These are phyloP conservation scores for Eucommia ulmoides DNA, from an alignment of 257 asterid species.

Conservation along the genomic window DNA sequence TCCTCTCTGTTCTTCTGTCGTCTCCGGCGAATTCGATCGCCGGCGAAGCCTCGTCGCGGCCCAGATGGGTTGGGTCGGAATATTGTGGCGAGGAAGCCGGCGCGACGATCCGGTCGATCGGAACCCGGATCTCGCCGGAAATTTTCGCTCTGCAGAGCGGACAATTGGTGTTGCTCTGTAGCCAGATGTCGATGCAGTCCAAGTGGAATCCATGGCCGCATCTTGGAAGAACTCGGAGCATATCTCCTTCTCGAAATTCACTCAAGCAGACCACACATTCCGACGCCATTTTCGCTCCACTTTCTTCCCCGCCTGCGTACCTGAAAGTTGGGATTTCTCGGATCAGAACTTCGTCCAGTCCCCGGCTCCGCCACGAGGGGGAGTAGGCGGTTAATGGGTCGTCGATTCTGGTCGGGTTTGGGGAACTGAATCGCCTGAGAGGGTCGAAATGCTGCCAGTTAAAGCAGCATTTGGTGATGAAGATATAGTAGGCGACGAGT, in stretches of 20 bases:
- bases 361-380: constrained; percentile 44
- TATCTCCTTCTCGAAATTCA: constrained; percentile 54
- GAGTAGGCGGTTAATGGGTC: constrained; percentile 35
- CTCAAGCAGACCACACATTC: constrained; percentile 66
- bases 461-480: constrained; percentile 61
- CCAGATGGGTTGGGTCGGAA: constrained; percentile 23
- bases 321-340: constrained; percentile 60
- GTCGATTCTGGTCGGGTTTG: constrained; percentile 15
- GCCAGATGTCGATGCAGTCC: constrained; percentile 81
- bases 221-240: constrained; percentile 54
- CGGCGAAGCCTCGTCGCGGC: constrained; percentile 36
- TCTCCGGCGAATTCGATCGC: constrained; percentile 29
- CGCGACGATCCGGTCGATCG: constrained; percentile 26
- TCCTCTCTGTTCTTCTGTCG: constrained; percentile 14
- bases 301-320: constrained; percentile 17
- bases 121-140: constrained; percentile 33
- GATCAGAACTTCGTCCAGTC: constrained; percentile 56
- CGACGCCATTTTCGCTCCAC: constrained; percentile 19
- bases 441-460: constrained; percentile 60
- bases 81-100: constrained; percentile 80
- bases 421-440: constrained; percentile 31
- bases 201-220: constrained; percentile 71
- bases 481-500: constrained; percentile 55
- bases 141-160: constrained; percentile 70
- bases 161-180: constrained; percentile 55